Base-by-base conservation (phyloP, 2,329 filamentous ascomycete species). In the Talaromyces marneffei region DNA sequence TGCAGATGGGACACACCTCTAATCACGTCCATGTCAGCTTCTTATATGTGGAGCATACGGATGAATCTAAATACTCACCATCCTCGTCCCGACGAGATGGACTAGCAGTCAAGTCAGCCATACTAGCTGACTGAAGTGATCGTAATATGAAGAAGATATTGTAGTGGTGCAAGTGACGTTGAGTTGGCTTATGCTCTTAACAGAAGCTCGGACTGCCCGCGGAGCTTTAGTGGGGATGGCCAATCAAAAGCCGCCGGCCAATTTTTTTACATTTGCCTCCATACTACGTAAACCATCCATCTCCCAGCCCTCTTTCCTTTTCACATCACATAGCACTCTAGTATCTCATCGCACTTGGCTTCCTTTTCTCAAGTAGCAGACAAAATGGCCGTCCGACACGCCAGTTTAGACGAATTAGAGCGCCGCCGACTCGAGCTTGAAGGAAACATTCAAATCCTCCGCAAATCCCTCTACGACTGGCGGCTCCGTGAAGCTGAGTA, bases 1-100 rank as follows among this genome's bases (percentile, higher is more conserved):
- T 97, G 88, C 94, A 99, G 68, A 97, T 91, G 62, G 93, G 94
- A 79, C 94, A 99, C 72, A 92, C 89, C 77, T 97, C 92, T 84
- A 16, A 8, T 37, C 25, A 33, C 53, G 12, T 33, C 65, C 23
- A 39, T 50, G 59, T 60, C 44, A 62, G 57, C 52, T 44, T 33
- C 25, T 20, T 33, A 23, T 20, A n/a, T n/a, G n/a, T 20, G 18
- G 27, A 10, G 9, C 27, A 4, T 7, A 52, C 5, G 8, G 29
- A 33, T 10, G 29, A n/a, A 2, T 14, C 20, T 33, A 20, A 10
- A 40, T 52, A 60, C 70, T 66, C 64, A 77, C 77, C 77, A 57
- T 79, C 77, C 50, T 78, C 75, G 67, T 78, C 75, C 50, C 74
- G 72, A 62, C 72, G 74, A 55, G 68, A 64, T n/a, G 70, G 65